A percentile compares a stretch with the other conserved stretches of the same genome.
phyloP scores from a whole-genome alignment of 176 grass and related monocot genomes.

The Poa pratensis region DNA sequence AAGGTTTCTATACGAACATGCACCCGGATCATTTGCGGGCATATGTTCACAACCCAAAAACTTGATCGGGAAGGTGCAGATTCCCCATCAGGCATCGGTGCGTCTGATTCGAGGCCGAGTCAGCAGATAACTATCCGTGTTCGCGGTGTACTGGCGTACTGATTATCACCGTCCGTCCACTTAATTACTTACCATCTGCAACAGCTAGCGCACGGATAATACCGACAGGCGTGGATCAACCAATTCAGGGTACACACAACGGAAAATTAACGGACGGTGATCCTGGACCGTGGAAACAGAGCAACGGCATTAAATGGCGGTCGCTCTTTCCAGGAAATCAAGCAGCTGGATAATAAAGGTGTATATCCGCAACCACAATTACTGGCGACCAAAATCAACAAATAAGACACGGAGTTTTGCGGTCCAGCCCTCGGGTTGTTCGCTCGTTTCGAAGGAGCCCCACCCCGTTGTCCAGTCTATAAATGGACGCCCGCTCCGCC shows the following conservation, averaged over 20 bases:
- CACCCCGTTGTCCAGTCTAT: not conserved
- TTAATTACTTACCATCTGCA: not conserved
- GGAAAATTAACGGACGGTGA: constrained; percentile 20
- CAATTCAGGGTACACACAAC: not conserved
- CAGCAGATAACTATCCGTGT: constrained; percentile 8
- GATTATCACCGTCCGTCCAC: not conserved
- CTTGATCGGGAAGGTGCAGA: not conserved
- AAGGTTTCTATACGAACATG: too few relatives aligned
- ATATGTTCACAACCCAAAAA: too few relatives aligned
- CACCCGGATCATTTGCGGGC: too few relatives aligned
- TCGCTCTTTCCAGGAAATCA: constrained; percentile 38
- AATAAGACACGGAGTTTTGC: not conserved
- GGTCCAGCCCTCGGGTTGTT: not conserved
- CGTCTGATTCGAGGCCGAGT: constrained; percentile 40
- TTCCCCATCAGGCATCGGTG: not conserved
- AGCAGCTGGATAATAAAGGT: constrained; percentile 23
- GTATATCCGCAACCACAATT: constrained; percentile 43
- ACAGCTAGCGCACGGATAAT: constrained; percentile 13
- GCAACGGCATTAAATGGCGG: constrained; percentile 8
- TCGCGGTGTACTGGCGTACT: not conserved
- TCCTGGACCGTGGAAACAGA: not conserved
- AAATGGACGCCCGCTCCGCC: constrained; percentile 39
- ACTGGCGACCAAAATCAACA: not conserved
- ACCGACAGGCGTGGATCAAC: not conserved
- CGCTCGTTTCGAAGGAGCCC: not conserved